Evolutionary conservation across 192 early-diverging fungal genomes (phyloP).

Genomic region (Linderina pennispora): DNA sequence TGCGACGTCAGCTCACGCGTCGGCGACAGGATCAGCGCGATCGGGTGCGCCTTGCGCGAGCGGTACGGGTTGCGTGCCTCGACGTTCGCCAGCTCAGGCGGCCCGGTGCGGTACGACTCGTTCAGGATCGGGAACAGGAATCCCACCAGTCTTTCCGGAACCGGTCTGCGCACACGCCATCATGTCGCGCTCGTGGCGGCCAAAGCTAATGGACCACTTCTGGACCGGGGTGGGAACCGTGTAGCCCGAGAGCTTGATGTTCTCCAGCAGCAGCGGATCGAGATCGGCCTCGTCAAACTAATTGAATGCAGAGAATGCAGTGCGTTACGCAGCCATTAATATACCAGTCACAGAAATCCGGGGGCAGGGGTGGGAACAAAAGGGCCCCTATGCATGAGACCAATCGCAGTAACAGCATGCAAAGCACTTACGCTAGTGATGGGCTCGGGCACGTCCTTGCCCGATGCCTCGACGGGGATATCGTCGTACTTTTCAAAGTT

Average conservation of each 20-base stretch:
- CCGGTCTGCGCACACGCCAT: slow-evolving; percentile 99
- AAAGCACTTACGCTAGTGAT: slow-evolving; percentile 29
- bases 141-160: slow-evolving; percentile 91
- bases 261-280: slow-evolving; percentile 81
- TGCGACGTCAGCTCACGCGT: slow-evolving; percentile 73
- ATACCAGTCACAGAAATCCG: too few species aligned
- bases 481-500: slow-evolving; percentile 99
- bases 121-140: slow-evolving; percentile 96
- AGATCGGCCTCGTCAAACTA: slow-evolving; percentile 66
- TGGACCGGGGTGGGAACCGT: slow-evolving; percentile 92
- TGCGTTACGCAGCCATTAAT: too few species aligned
- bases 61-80: slow-evolving; percentile 50
- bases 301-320: too few species aligned
- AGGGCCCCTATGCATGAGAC: too few species aligned
- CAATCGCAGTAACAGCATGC: neutral
- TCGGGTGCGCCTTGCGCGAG: slow-evolving; percentile 53
- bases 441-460: slow-evolving; percentile 59
- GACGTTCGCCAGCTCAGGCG: slow-evolving; percentile 46
- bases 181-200: slow-evolving; percentile 78
- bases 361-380: too few species aligned
- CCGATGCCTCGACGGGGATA: slow-evolving; percentile 91
- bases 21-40: slow-evolving; percentile 66
- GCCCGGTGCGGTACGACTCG: slow-evolving; percentile 82
- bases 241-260: slow-evolving; percentile 87
- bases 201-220: slow-evolving; percentile 84